Conservation (phyloP, 169 alveolate genomes). For the Plasmodium inui region DNA sequence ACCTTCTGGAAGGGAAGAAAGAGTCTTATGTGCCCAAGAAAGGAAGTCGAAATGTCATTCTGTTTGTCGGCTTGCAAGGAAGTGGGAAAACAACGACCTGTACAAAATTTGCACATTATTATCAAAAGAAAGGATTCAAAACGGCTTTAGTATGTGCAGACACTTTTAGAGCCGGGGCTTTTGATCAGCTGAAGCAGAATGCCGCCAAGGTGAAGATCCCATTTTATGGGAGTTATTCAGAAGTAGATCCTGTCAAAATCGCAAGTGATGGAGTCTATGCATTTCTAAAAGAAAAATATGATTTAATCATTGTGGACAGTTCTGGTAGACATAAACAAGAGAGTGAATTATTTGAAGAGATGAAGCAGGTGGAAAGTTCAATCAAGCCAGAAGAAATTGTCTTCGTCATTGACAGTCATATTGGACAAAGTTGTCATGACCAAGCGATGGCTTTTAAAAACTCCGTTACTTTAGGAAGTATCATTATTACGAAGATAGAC, state of each 20-base stretch:
- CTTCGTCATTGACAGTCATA: slow-evolving; percentile 98
- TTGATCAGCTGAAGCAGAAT: slow-evolving; percentile 99
- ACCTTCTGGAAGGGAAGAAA: slow-evolving; percentile 93
- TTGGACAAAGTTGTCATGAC: slow-evolving; percentile 99
- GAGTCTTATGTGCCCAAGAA: slow-evolving; percentile 93
- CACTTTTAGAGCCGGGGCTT: slow-evolving; percentile 99
- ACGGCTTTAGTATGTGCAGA: slow-evolving; percentile 99
- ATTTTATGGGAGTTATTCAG: slow-evolving; percentile 98
- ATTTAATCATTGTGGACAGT: slow-evolving; percentile 98
- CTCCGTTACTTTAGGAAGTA: slow-evolving; percentile 98
- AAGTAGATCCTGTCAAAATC: slow-evolving; percentile 98
- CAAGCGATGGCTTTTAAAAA: slow-evolving; percentile 98
- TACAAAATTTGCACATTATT: slow-evolving; percentile 98
- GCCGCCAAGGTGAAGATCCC: slow-evolving; percentile 99
- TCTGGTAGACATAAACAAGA: slow-evolving; percentile 99
- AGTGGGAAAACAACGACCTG: slow-evolving; percentile 99
- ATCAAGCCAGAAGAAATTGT: slow-evolving; percentile 97
- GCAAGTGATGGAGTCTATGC: slow-evolving; percentile 98
- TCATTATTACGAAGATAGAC: slow-evolving; percentile 99
- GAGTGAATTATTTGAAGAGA: slow-evolving; percentile 98
- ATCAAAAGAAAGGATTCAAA: slow-evolving; percentile 95
- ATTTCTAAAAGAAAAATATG: slow-evolving; percentile 95
- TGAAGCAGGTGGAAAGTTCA: slow-evolving; percentile 97
- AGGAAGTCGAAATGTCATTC: slow-evolving; percentile 95
- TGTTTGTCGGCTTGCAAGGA: slow-evolving; percentile 99